phyloP scores from a whole-genome alignment of 129 eudicot genomes.

The Flaveria trinervia region DNA sequence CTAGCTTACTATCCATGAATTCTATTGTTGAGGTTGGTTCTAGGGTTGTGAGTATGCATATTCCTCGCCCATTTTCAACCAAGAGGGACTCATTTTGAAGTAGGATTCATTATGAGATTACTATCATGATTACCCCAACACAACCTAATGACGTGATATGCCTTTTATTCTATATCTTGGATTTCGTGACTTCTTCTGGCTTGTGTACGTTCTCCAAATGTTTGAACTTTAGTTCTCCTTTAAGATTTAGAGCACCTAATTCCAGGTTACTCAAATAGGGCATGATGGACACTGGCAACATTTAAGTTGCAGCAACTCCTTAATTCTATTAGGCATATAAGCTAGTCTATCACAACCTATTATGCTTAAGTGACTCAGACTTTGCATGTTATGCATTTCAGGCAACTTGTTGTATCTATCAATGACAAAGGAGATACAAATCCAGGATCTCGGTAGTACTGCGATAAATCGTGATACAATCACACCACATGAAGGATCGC shows the following conservation, averaged over 20 bases:
- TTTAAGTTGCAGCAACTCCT: slow-evolving; percentile 26
- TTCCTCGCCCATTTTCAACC: slow-evolving; percentile 18
- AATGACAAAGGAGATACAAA: too few relatives aligned
- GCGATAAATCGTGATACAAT: too few relatives aligned
- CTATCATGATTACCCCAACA: slow-evolving; percentile 27
- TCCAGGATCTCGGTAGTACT: too few relatives aligned
- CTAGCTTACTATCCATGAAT: slow-evolving; percentile 13
- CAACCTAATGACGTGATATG: slow-evolving; percentile 29
- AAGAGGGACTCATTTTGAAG: slow-evolving; percentile 23
- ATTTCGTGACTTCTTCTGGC: slow-evolving; percentile 23
- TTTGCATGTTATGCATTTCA: slow-evolving; percentile 16
- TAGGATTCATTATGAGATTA: slow-evolving; percentile 33
- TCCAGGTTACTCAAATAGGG: slow-evolving; percentile 16
- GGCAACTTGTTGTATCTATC: too few relatives aligned
- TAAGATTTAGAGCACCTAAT: slow-evolving; percentile 31
- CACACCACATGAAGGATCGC: too few relatives aligned
- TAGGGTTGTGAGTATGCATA: slow-evolving; percentile 6
- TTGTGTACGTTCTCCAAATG: slow-evolving; percentile 26
- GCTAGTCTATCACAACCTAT: slow-evolving; percentile 31
- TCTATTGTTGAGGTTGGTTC: slow-evolving; percentile 8
- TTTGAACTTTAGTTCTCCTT: slow-evolving; percentile 36
- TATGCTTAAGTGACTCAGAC: slow-evolving; percentile 35
- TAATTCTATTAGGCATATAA: slow-evolving; percentile 22
- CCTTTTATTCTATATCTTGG: slow-evolving; percentile 25
- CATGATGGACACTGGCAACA: slow-evolving; percentile 32